These are phyloP conservation scores for Coniella vitis DNA, from an alignment of 2,329 filamentous ascomycete species.

Conservation along the genomic window DNA sequence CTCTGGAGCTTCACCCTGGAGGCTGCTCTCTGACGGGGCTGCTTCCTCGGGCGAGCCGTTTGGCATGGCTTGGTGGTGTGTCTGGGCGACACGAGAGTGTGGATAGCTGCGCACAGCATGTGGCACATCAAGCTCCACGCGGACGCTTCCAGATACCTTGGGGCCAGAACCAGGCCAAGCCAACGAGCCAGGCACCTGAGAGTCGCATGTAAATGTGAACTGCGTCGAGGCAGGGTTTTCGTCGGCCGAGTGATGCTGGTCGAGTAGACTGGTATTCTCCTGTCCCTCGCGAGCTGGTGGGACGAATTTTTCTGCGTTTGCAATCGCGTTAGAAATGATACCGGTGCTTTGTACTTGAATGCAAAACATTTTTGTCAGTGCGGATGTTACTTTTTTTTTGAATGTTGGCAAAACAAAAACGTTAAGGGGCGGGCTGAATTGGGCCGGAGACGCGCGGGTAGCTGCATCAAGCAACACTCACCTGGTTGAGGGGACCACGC, in stretches of 20 bases:
- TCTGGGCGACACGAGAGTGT: conserved; percentile 6
- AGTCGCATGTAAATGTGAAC: conserved; percentile 95
- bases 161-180: conserved; percentile 60
- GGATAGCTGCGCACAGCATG: conserved; percentile 13
- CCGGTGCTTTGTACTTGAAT: conserved; percentile 48
- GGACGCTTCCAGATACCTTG: conserved; percentile 6
- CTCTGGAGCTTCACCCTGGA: conserved; percentile 8
- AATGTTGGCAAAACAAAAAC: background rate
- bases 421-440: no score
- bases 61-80: conserved; percentile 1
- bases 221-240: conserved; percentile 69
- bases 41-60: background rate
- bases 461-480: no score
- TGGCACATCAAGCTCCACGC: conserved; percentile 17
- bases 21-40: conserved; percentile 10
- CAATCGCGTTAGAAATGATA: conserved; percentile 89
- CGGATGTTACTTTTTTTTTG: conserved; percentile 1
- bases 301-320: conserved; percentile 70
- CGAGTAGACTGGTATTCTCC: conserved; percentile 72
- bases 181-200: conserved; percentile 73
- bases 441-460: no score
- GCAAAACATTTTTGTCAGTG: conserved; percentile 18
- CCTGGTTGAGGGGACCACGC: conserved; percentile 38
- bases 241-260: conserved; percentile 48
- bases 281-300: conserved; percentile 50